phyloP scores from a whole-genome alignment of 1,284 basidiomycete species.

The Fistulinella cinereoalba region DNA sequence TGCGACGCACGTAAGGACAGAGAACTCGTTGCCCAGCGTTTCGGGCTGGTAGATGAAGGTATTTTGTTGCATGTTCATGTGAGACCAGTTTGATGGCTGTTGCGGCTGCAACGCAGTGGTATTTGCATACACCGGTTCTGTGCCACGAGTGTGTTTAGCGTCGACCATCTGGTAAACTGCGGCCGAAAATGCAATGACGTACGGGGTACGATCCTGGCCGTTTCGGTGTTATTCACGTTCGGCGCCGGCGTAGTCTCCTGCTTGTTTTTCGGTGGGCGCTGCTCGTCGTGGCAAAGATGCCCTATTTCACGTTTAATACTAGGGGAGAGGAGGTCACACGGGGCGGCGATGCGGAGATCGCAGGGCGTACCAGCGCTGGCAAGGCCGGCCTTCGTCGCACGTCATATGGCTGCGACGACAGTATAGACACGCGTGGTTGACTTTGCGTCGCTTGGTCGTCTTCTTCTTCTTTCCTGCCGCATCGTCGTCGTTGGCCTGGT shows the following conservation, averaged over 20 bases:
- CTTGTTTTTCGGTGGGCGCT: constrained; percentile 52
- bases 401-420: constrained; percentile 94
- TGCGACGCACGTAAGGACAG: constrained; percentile 68
- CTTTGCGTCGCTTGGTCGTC: constrained; percentile 69
- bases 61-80: constrained; percentile 43
- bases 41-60: constrained; percentile 65
- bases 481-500: constrained; percentile 31
- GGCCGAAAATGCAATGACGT: background rate
- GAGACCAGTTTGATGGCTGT: constrained; percentile 48
- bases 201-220: constrained; percentile 18
- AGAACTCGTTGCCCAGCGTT: constrained; percentile 76
- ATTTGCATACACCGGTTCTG: constrained; percentile 35
- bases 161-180: background rate
- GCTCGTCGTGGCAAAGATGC: constrained; percentile 86
- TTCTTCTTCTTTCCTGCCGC: constrained; percentile 51
- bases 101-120: constrained; percentile 20
- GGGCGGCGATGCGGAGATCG: background rate
- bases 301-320: constrained; percentile 92
- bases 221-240: constrained; percentile 25
- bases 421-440: constrained; percentile 91
- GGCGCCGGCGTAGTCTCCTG: constrained; percentile 26
- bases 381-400: constrained; percentile 86
- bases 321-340: constrained; percentile 7
- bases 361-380: constrained; percentile 78
- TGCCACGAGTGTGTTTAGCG: no score